Evolutionary conservation across 1,284 basidiomycete genomes (phyloP), one percentile per base, ranked within the genome.

Genomic region (Wallemia hederae): DNA sequence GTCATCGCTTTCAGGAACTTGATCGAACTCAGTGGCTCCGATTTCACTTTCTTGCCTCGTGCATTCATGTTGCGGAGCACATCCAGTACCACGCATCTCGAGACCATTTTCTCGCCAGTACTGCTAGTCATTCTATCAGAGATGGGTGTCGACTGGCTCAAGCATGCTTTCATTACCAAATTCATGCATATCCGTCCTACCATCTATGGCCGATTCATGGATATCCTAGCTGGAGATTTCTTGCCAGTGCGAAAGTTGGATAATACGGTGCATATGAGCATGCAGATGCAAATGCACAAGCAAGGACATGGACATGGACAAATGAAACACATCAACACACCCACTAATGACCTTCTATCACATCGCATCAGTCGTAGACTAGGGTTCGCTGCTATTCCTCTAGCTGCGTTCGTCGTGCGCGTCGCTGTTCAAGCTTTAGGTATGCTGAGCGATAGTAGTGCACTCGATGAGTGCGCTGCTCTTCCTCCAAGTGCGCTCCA

Each of bases 101-200:
- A 85, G 78, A 87, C 85, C 5, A 94, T 94, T 61, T 82, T 90
- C 62, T 92, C 89, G 86, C 92, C 92, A 5, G 89, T 92, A 0
- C 65, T 92, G 57, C 85, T 88, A 2, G 94, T 99, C 1, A 76
- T 98, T 67, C 68, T 81, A 1, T 94, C 89, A 3, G 94, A 99
- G 70, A 85, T 88, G 77, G 71, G 88, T 2, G 94, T 99, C 27
- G 94, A 99, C 70, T 98, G 92, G 94, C 77, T 98, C 62, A 98
- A 99, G 69, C 94, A 99, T 68, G 92, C 92, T 1, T 99, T 98
- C 73, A 97, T 99, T 67, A 92, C 91, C 61, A 98, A 98, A 71
- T 97, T 97, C 70, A 78, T 78, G 66, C 86, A 91, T 67, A 91
- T 99, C 60, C 81, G 92, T 0, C 89, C 91, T 0, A 85, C 83